A percentile compares a stretch with the other conserved stretches of the same genome.
phyloP scores from a whole-genome alignment of 2,329 filamentous ascomycete genomes.

The Geosmithia morbida region DNA sequence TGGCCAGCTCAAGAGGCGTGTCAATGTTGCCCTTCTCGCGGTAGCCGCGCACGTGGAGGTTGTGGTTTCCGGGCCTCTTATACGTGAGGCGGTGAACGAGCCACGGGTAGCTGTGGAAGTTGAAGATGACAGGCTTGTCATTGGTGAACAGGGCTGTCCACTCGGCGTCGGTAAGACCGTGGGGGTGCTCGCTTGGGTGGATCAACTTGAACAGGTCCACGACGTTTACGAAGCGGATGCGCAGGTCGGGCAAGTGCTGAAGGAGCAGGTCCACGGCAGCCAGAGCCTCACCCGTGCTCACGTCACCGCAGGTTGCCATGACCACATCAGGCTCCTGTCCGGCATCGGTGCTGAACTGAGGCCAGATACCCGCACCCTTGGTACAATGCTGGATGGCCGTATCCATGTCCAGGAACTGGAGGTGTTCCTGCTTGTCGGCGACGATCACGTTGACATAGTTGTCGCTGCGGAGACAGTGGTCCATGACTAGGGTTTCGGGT shows the following conservation, averaged over 20 bases:
- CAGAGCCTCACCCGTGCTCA: slow-evolving; percentile 59
- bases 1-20: slow-evolving; percentile 64
- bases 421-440: slow-evolving; percentile 37
- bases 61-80: slow-evolving; percentile 52
- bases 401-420: slow-evolving; percentile 20
- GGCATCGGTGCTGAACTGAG: slow-evolving; percentile 58
- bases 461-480: slow-evolving; percentile 57
- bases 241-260: slow-evolving; percentile 55
- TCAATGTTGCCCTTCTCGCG: slow-evolving; percentile 77
- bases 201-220: slow-evolving; percentile 74
- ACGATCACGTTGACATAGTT: slow-evolving; percentile 78
- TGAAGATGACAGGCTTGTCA: slow-evolving; percentile 63
- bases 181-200: slow-evolving; percentile 53
- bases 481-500: slow-evolving; percentile 33
- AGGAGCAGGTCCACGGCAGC: slow-evolving; percentile 62
- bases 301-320: slow-evolving; percentile 64
- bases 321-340: slow-evolving; percentile 57
- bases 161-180: slow-evolving; percentile 53
- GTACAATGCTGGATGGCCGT: slow-evolving; percentile 62
- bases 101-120: slow-evolving; percentile 77
- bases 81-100: slow-evolving; percentile 65
- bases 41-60: slow-evolving; percentile 65
- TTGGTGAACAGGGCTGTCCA: slow-evolving; percentile 59
- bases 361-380: slow-evolving; percentile 67
- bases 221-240: slow-evolving; percentile 67